phyloP scores from a whole-genome alignment of 1,139 yeast species.

The Barnettozyma hawaiiensis region DNA sequence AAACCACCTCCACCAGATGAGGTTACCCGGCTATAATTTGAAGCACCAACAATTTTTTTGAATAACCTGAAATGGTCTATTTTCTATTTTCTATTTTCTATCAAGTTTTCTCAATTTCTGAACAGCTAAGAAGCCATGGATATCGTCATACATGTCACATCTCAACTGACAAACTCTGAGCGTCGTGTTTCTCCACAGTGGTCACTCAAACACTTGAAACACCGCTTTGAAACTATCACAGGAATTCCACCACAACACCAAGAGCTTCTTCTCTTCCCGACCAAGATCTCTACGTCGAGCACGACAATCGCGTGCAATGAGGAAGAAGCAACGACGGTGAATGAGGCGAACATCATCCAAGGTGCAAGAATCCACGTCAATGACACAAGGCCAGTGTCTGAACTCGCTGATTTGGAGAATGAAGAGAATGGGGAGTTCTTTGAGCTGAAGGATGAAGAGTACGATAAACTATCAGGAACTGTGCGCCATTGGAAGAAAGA shows the following conservation, averaged over 20 bases:
- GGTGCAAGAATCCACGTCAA: slow-evolving; percentile 43
- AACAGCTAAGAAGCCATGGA: slow-evolving; percentile 37
- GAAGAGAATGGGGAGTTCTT: slow-evolving; percentile 38
- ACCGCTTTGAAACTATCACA: slow-evolving; percentile 62
- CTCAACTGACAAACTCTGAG: slow-evolving; percentile 65
- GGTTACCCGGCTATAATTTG: slow-evolving; percentile 2
- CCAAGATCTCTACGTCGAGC: slow-evolving; percentile 37
- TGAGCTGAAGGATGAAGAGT: slow-evolving; percentile 60
- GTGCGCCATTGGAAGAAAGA: slow-evolving; percentile 73
- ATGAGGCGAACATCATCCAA: slow-evolving; percentile 19
- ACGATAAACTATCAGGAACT: slow-evolving; percentile 52
- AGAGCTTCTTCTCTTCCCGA: slow-evolving; percentile 44
- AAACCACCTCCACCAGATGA: too few relatives aligned
- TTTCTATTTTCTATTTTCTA: too few relatives aligned
- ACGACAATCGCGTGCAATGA: slow-evolving; percentile 23
- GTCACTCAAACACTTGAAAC: slow-evolving; percentile 51
- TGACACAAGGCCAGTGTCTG: slow-evolving; percentile 49
- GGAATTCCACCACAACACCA: slow-evolving; percentile 69
- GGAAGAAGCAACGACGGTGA: slow-evolving; percentile 17
- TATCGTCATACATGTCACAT: slow-evolving; percentile 53
- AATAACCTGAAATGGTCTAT: too few relatives aligned
- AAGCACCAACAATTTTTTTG: too few relatives aligned
- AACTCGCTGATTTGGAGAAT: slow-evolving; percentile 33
- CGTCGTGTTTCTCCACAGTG: slow-evolving; percentile 62
- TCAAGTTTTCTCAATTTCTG: not conserved